Evolutionary conservation across 73 alveolate species (phyloP).

Genomic region (Paramecium primaurelia): DNA sequence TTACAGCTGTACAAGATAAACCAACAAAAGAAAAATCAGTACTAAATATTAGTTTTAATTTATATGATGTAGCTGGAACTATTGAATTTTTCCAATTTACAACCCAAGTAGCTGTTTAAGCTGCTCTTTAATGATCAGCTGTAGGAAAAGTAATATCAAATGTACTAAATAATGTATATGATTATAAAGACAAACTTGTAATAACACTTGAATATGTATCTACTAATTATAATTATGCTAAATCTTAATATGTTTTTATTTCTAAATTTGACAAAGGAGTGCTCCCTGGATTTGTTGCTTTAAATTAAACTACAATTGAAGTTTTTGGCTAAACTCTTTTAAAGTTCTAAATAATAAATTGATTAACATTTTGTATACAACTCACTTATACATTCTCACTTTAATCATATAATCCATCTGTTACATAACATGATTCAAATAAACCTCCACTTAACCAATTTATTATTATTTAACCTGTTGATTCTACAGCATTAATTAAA

Average conservation of each 20-base stretch:
- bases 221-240: neutral
- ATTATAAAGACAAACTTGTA: neutral
- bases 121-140: slow-evolving; percentile 25
- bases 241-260: slow-evolving; percentile 41
- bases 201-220: neutral
- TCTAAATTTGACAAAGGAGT: neutral
- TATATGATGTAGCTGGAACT: neutral
- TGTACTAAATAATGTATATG: neutral
- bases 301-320: neutral
- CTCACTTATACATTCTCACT: neutral
- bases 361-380: neutral
- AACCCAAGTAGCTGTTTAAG: slow-evolving; percentile 28
- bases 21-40: neutral
- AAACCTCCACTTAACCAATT: slow-evolving; percentile 37
- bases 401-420: slow-evolving; percentile 31
- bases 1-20: neutral
- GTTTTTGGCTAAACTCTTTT: slow-evolving; percentile 21
- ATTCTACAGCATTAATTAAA: neutral
- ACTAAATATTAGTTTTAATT: neutral
- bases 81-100: neutral
- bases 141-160: slow-evolving; percentile 3
- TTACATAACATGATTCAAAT: neutral
- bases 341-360: neutral
- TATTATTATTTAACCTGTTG: neutral
- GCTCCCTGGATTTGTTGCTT: slow-evolving; percentile 4